Evolutionary conservation across 108 stramenopile genomes (phyloP).

Genomic region (Asterionellopsis glacialis): DNA sequence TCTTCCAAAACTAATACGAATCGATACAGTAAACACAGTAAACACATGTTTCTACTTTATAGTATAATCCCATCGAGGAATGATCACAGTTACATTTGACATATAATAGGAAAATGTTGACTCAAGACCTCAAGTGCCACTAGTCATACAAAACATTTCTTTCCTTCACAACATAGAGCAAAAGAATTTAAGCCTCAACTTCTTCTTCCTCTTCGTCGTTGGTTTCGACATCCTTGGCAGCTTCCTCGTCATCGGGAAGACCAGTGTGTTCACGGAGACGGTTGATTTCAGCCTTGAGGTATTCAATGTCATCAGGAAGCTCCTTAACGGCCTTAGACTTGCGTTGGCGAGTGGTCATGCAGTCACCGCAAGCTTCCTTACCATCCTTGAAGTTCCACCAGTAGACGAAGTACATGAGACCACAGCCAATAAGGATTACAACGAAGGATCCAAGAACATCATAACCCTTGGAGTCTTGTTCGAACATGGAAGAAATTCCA

Average conservation of each 20-base stretch:
- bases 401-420: constrained; percentile 18
- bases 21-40: too few relatives aligned
- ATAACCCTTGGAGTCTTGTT: constrained; percentile 27
- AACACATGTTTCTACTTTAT: too few relatives aligned
- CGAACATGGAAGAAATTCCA: constrained; percentile 54
- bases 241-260: constrained; percentile 19
- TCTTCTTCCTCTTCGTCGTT: neutral
- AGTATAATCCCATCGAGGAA: too few relatives aligned
- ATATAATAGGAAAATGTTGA: too few relatives aligned
- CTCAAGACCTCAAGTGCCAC: too few relatives aligned
- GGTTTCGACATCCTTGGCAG: neutral
- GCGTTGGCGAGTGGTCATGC: constrained; percentile 32
- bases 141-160: too few relatives aligned
- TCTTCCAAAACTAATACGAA: too few relatives aligned
- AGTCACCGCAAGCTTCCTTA: constrained; percentile 11
- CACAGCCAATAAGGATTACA: constrained; percentile 14
- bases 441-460: constrained; percentile 40
- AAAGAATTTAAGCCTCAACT: neutral
- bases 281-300: constrained; percentile 35
- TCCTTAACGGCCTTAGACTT: constrained; percentile 15
- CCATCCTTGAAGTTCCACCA: constrained; percentile 52
- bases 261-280: constrained; percentile 46
- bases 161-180: too few relatives aligned
- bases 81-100: too few relatives aligned
- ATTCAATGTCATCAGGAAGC: constrained; percentile 46